Evolutionary conservation across 352 stramenopile species (phyloP).

Genomic region (Globisporangium nodosum): DNA sequence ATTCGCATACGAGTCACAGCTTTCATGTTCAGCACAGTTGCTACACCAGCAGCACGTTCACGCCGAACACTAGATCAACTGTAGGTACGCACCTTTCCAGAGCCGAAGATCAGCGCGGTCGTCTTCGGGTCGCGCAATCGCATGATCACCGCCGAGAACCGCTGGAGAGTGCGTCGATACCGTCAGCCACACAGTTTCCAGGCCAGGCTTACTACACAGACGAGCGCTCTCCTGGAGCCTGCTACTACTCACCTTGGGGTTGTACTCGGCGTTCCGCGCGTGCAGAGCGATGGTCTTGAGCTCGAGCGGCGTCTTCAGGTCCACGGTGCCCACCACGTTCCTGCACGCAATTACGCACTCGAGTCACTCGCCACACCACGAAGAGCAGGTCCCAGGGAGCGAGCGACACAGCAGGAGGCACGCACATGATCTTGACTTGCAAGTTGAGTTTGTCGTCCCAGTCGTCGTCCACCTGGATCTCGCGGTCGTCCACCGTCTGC

Average conservation of each 20-base stretch:
- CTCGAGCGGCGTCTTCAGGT: slow-evolving; percentile 94
- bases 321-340: slow-evolving; percentile 95
- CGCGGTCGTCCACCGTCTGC: slow-evolving; percentile 33
- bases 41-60: not conserved
- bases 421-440: slow-evolving; percentile 80
- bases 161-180: slow-evolving; percentile 21
- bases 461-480: slow-evolving; percentile 74
- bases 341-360: slow-evolving; percentile 19
- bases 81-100: slow-evolving; percentile 76
- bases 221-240: too few species aligned
- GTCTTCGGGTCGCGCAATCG: slow-evolving; percentile 94
- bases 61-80: not conserved
- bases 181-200: not conserved
- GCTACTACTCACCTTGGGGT: slow-evolving; percentile 85
- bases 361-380: not conserved
- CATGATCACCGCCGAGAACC: slow-evolving; percentile 97
- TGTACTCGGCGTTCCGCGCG: slow-evolving; percentile 99
- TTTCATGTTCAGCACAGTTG: not conserved
- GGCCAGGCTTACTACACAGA: too few species aligned
- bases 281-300: slow-evolving; percentile 96
- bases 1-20: not conserved
- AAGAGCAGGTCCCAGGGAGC: not conserved
- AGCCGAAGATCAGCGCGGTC: slow-evolving; percentile 97
- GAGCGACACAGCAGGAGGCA: not conserved
- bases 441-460: slow-evolving; percentile 77